A percentile compares a stretch with the other conserved stretches of the same genome.
Evolutionary conservation across 2,329 filamentous ascomycete genomes (phyloP).

Genomic region (Ambrosiella beaveri): DNA sequence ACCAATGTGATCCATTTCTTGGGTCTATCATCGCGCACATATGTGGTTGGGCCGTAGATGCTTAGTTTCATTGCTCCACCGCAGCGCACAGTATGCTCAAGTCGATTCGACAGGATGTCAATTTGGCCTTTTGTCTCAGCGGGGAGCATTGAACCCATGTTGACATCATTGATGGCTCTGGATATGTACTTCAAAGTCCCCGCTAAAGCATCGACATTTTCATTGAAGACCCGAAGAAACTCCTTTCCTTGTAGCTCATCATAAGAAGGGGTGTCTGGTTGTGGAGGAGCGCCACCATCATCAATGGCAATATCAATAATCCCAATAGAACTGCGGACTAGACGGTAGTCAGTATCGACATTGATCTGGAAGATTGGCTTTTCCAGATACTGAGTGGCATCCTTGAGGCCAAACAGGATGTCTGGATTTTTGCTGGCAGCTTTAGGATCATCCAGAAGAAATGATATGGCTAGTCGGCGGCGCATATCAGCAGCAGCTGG

Average conservation of each 20-base stretch:
- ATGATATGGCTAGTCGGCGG: conserved; percentile 46
- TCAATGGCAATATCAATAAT: too few species aligned
- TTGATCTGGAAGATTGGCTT: too few species aligned
- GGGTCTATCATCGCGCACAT: not conserved
- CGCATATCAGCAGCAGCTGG: conserved; percentile 40
- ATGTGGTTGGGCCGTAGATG: conserved; percentile 26
- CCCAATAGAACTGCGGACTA: too few species aligned
- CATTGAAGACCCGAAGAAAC: conserved; percentile 43
- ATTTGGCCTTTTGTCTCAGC: conserved; percentile 63
- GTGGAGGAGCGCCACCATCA: not conserved
- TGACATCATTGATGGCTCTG: conserved; percentile 53
- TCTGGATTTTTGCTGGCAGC: conserved; percentile 26
- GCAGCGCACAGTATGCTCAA: conserved; percentile 54
- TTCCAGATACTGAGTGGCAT: too few species aligned
- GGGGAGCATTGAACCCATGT: conserved; percentile 52
- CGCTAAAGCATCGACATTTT: conserved; percentile 49
- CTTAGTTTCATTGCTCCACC: conserved; percentile 36
- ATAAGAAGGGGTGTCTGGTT: not conserved
- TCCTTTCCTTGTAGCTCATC: conserved; percentile 16
- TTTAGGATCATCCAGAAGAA: conserved; percentile 36
- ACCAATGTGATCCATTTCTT: not conserved
- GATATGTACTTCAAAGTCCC: conserved; percentile 38
- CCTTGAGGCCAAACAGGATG: conserved; percentile 19
- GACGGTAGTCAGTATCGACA: too few species aligned
- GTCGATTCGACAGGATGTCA: conserved; percentile 55